These are phyloP conservation scores for Pythium periplocum DNA, from an alignment of 352 stramenopile genomes.

Conservation along the genomic window DNA sequence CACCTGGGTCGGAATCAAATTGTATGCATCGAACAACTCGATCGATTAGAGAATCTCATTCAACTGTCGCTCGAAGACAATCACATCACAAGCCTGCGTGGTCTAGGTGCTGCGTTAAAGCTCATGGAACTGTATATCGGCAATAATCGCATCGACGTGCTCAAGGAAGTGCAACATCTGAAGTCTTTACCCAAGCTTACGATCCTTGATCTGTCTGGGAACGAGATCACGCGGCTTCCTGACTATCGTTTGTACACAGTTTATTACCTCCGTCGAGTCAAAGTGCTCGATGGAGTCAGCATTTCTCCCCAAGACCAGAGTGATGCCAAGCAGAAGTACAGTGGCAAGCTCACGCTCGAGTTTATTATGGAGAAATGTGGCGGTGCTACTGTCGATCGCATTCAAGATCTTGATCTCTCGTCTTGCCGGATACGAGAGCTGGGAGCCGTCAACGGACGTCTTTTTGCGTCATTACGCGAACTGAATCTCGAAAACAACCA, in stretches of 20 bases:
- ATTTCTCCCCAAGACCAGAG: constrained; percentile 71
- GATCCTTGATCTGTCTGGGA: constrained; percentile 83
- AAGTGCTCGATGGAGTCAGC: constrained; percentile 77
- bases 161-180: constrained; percentile 79
- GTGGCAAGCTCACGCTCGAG: constrained; percentile 79
- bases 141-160: constrained; percentile 71
- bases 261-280: constrained; percentile 74
- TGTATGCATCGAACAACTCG: constrained; percentile 51
- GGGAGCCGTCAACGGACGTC: constrained; percentile 38
- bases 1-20: constrained; percentile 78
- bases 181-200: constrained; percentile 80
- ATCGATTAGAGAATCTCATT: constrained; percentile 52
- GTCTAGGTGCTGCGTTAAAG: constrained; percentile 48
- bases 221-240: constrained; percentile 47
- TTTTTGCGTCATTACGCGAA: constrained; percentile 59
- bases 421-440: constrained; percentile 73
- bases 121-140: constrained; percentile 88
- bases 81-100: constrained; percentile 62
- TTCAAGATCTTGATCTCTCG: constrained; percentile 71
- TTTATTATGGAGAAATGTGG: constrained; percentile 80
- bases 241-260: constrained; percentile 82
- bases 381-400: constrained; percentile 37
- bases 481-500: constrained; percentile 86
- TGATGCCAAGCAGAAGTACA: constrained; percentile 85
- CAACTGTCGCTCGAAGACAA: constrained; percentile 87